Evolutionary conservation across 352 stramenopile species (phyloP).

Genomic region (Globisporangium spinosum): DNA sequence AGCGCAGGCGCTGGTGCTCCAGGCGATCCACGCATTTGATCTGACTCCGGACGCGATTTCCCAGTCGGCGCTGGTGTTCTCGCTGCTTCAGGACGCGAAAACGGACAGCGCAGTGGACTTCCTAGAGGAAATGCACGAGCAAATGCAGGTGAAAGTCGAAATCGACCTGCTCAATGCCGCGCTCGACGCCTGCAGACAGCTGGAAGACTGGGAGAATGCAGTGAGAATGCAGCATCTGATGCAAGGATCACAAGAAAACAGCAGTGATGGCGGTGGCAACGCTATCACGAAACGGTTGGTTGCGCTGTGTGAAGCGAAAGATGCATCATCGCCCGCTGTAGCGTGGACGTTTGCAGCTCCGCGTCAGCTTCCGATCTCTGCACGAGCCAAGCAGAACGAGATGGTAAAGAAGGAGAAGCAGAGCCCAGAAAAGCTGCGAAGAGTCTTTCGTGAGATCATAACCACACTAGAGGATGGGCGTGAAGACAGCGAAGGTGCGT

Average conservation of each 20-base stretch:
- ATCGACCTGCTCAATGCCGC: slow-evolving; percentile 30
- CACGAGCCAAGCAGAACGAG: slow-evolving; percentile 13
- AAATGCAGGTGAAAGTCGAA: background rate
- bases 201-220: slow-evolving; percentile 35
- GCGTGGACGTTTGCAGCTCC: slow-evolving; percentile 13
- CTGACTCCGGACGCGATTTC: slow-evolving; percentile 43
- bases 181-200: slow-evolving; percentile 48
- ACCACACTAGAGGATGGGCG: background rate
- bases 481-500: background rate
- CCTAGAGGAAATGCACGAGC: slow-evolving; percentile 16
- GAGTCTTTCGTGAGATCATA: slow-evolving; percentile 4
- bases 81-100: slow-evolving; percentile 39
- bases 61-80: slow-evolving; percentile 35
- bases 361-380: slow-evolving; percentile 10
- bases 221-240: slow-evolving; percentile 11
- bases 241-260: background rate
- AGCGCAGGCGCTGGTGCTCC: slow-evolving; percentile 26
- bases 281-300: background rate
- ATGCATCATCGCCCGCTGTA: slow-evolving; percentile 7
- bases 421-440: background rate
- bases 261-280: background rate
- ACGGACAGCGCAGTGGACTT: slow-evolving; percentile 26
- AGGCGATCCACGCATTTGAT: slow-evolving; percentile 29
- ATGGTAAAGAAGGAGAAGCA: slow-evolving; percentile 12
- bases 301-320: slow-evolving; percentile 5